A percentile compares a stretch with the other conserved stretches of the same genome.
These are phyloP conservation scores for Fragilaria crotonensis DNA, from an alignment of 108 stramenopile genomes.

Conservation along the genomic window DNA sequence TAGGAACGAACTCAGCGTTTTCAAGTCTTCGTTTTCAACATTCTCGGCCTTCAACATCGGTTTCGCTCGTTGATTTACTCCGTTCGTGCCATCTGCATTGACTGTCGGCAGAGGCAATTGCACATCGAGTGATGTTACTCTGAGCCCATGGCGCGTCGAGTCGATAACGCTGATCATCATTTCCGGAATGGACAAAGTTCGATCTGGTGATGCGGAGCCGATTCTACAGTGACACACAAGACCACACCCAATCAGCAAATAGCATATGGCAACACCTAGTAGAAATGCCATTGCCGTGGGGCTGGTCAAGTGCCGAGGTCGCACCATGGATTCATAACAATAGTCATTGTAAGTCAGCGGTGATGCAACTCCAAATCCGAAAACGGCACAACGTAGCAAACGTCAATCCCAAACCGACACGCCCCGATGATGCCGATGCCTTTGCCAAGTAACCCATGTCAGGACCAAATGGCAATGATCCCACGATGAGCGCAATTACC, in stretches of 20 bases:
- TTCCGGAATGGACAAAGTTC: too few species aligned
- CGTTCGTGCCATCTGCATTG: too few species aligned
- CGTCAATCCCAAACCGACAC: conserved; percentile 38
- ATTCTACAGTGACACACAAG: too few species aligned
- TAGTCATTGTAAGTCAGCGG: conserved; percentile 54
- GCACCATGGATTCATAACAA: conserved; percentile 72
- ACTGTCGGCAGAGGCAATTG: too few species aligned
- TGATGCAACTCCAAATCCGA: conserved; percentile 49
- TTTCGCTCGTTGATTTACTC: too few species aligned
- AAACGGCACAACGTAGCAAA: conserved; percentile 54
- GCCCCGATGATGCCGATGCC: conserved; percentile 37
- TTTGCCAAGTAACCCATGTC: conserved; percentile 53
- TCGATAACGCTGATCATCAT: too few species aligned
- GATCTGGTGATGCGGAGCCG: too few species aligned
- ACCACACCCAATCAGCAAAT: conserved; percentile 47
- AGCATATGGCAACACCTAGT: conserved; percentile 37
- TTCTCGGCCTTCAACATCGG: too few species aligned
- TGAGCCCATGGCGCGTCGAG: too few species aligned
- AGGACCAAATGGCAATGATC: conserved; percentile 47
- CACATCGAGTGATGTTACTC: too few species aligned
- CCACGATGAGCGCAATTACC: conserved; percentile 37
- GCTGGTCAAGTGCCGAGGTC: conserved; percentile 35
- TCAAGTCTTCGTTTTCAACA: too few species aligned
- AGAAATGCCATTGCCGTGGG: conserved; percentile 37
- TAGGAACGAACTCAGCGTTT: too few species aligned